These are phyloP conservation scores for Acanthochlamys bracteata DNA, from an alignment of 106 monocot genomes.

Conservation along the genomic window DNA sequence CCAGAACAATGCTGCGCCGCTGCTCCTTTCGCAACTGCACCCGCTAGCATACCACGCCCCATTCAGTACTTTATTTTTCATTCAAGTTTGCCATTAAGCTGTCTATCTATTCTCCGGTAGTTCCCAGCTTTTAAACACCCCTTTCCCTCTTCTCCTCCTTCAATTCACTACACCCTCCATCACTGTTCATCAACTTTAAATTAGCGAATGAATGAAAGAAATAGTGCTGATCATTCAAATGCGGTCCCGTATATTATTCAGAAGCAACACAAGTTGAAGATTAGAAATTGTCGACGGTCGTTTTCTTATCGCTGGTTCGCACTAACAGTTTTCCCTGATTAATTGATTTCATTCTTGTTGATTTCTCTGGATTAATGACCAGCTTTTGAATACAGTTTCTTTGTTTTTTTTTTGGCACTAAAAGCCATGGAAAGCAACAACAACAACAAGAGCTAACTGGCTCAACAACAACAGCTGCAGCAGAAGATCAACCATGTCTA, in stretches of 20 bases:
- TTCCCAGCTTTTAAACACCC: neutral
- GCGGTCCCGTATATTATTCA: too few species aligned
- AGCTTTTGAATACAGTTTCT: neutral
- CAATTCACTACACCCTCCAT: neutral
- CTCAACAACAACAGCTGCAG: neutral
- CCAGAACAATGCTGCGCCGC: too few species aligned
- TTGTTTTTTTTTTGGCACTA: conserved; percentile 16
- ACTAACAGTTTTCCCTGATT: neutral
- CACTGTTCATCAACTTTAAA: neutral
- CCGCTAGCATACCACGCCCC: neutral
- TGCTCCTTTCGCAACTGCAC: too few species aligned
- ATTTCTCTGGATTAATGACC: neutral
- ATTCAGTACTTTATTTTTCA: neutral
- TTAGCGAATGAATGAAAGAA: neutral
- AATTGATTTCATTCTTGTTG: neutral
- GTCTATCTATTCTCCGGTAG: neutral
- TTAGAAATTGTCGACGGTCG: neutral
- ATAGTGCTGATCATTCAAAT: neutral
- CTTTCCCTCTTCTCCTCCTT: neutral
- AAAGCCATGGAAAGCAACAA: conserved; percentile 19
- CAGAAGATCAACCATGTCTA: conserved; percentile 20
- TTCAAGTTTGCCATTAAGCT: neutral
- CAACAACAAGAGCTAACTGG: too few species aligned
- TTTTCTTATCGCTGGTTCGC: neutral
- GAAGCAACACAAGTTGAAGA: neutral